Percentiles rank a stretch among this genome's conserved stretches.
phyloP scores from a whole-genome alignment of 2,329 filamentous ascomycete genomes.

The Claviceps sp. region DNA sequence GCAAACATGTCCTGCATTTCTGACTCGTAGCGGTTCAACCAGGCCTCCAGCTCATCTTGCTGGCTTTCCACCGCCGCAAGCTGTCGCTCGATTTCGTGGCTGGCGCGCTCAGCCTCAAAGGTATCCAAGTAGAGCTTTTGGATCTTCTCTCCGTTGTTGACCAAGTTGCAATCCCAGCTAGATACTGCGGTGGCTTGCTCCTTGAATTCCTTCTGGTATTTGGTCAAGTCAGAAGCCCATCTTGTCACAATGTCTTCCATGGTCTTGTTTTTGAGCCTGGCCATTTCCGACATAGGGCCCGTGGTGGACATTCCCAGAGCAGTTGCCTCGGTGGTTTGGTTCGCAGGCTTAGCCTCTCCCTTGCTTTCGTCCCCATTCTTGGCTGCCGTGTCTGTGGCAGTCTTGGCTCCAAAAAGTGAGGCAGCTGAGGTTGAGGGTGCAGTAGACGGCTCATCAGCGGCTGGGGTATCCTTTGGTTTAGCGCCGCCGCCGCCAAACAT shows the following conservation, averaged over 20 bases:
- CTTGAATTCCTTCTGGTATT: slow-evolving; percentile 95
- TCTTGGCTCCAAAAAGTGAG: slow-evolving; percentile 21
- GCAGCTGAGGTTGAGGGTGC: slow-evolving; percentile 11
- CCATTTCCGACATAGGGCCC: slow-evolving; percentile 72
- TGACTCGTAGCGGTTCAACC: slow-evolving; percentile 80
- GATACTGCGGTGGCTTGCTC: slow-evolving; percentile 78
- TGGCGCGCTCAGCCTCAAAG: slow-evolving; percentile 85
- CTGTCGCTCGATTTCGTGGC: slow-evolving; percentile 86
- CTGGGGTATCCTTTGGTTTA: slow-evolving; percentile 13
- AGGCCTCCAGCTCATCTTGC: slow-evolving; percentile 78
- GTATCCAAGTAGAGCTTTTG: slow-evolving; percentile 85
- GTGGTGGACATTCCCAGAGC: slow-evolving; percentile 58
- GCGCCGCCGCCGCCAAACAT: slow-evolving; percentile 13
- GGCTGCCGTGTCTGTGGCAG: slow-evolving; percentile 15
- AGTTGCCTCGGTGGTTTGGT: slow-evolving; percentile 20
- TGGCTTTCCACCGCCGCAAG: slow-evolving; percentile 80
- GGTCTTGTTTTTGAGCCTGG: slow-evolving; percentile 91
- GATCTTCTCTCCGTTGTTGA: slow-evolving; percentile 91
- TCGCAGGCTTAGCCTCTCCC: slow-evolving; percentile 17
- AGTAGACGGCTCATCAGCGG: slow-evolving; percentile 16
- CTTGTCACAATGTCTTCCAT: slow-evolving; percentile 98
- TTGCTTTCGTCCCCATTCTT: slow-evolving; percentile 9
- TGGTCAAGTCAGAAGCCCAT: slow-evolving; percentile 89
- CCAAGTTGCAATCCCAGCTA: slow-evolving; percentile 80
- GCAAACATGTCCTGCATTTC: slow-evolving; percentile 84